Evolutionary conservation across 2,329 filamentous ascomycete genomes (phyloP).

Genomic region (Nigrospora oryzae): DNA sequence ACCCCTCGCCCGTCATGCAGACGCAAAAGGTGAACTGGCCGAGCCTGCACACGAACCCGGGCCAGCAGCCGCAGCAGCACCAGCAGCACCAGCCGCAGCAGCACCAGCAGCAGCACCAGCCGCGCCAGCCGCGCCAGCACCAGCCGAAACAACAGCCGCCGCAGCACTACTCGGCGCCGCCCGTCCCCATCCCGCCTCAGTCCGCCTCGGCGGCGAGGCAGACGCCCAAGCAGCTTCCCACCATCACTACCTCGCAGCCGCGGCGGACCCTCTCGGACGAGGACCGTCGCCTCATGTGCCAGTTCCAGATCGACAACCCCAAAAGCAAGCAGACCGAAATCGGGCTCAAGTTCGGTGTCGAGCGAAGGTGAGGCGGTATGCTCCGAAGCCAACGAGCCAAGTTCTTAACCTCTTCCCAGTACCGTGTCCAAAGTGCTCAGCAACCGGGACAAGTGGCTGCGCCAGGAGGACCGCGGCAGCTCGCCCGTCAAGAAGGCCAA

Average conservation of each 20-base stretch:
- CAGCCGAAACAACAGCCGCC: too few relatives aligned
- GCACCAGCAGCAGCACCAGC: too few relatives aligned
- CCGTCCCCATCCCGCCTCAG: constrained; percentile 49
- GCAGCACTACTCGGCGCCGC: constrained; percentile 46
- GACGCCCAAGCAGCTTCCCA: constrained; percentile 35
- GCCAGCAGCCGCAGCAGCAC: constrained; percentile 22
- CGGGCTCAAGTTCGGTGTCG: constrained; percentile 88
- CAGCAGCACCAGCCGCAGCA: too few relatives aligned
- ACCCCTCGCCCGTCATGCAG: background rate
- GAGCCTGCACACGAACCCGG: constrained; percentile 70
- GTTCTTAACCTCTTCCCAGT: constrained; percentile 41
- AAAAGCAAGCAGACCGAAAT: constrained; percentile 93
- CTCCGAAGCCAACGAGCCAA: constrained; percentile 4
- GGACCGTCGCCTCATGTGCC: constrained; percentile 86
- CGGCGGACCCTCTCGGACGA: constrained; percentile 85
- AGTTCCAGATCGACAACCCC: constrained; percentile 85
- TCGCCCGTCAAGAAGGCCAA: constrained; percentile 78
- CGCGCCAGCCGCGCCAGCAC: background rate
- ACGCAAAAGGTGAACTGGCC: constrained; percentile 48
- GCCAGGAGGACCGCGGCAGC: constrained; percentile 66
- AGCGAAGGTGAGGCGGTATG: constrained; percentile 68
- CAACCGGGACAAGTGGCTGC: constrained; percentile 90
- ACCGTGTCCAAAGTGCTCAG: constrained; percentile 97
- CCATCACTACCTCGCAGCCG: constrained; percentile 53
- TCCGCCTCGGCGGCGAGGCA: constrained; percentile 41